A percentile compares a stretch with the other conserved stretches of the same genome.
These are phyloP conservation scores for Rhodomyrtus psidioides DNA, from an alignment of 441 rosid genomes.

Conservation along the genomic window DNA sequence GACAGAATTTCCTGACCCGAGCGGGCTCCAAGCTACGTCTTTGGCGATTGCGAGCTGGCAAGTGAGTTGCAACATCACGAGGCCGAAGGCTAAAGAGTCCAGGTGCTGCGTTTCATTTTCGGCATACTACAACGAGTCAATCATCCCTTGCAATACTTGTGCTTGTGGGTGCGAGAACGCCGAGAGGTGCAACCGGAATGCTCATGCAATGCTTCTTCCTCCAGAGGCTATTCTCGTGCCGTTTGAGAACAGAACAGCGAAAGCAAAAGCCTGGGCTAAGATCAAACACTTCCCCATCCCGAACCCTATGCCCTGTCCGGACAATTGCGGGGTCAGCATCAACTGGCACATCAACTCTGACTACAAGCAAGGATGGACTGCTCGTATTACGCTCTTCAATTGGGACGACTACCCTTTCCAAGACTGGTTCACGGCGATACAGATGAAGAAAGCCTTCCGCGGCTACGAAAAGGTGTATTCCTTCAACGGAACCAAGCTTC, in stretches of 20 bases:
- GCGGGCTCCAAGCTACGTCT: slow-evolving; percentile 46
- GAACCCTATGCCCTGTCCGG: slow-evolving; percentile 69
- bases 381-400: slow-evolving; percentile 64
- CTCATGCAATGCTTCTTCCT: slow-evolving; percentile 54
- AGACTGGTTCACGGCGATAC: slow-evolving; percentile 69
- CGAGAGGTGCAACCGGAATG: slow-evolving; percentile 36
- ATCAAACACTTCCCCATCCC: slow-evolving; percentile 36
- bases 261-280: slow-evolving; percentile 71
- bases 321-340: slow-evolving; percentile 78
- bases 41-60: slow-evolving; percentile 76
- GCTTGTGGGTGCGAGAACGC: slow-evolving; percentile 68
- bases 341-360: slow-evolving; percentile 87
- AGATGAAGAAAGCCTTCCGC: slow-evolving; percentile 40
- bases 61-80: slow-evolving; percentile 61
- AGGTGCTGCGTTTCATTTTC: slow-evolving; percentile 86
- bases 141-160: slow-evolving; percentile 76
- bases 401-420: slow-evolving; percentile 50
- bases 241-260: slow-evolving; percentile 49
- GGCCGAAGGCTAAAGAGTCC: slow-evolving; percentile 42
- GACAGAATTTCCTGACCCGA: slow-evolving; percentile 56
- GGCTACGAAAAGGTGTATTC: slow-evolving; percentile 71
- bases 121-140: slow-evolving; percentile 73
- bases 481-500: slow-evolving; percentile 59
- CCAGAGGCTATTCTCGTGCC: slow-evolving; percentile 70
- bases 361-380: slow-evolving; percentile 63